Evolutionary conservation across 192 early-diverging fungal species (phyloP), one percentile per base, ranked within the genome.

Genomic region (Coemansia reversa): DNA sequence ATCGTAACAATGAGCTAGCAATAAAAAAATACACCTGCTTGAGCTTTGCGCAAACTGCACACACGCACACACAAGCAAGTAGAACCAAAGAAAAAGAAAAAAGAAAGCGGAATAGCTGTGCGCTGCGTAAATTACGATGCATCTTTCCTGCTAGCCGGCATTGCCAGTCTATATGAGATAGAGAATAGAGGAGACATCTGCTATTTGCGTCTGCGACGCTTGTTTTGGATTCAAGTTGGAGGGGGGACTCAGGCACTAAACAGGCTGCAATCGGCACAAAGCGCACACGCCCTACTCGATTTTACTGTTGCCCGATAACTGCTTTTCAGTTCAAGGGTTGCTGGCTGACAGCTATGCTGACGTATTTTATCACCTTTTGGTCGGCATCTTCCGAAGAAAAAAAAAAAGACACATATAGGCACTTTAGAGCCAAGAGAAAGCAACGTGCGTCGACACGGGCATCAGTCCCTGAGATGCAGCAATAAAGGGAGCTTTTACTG

Each of bases 301-400:
- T 19, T 22, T 62, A 62, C 60, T 62, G 60, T 25, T 12, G n/a
- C 24, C 47, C 20, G 29, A 29, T 61, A 61, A 51, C 59, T 50
- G 58, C 45, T 48, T 48, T 61, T 48, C 25, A 48, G 58, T 29
- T 16, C 59, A 50, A 48, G 42, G 33, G 23, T 47, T 47, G 58
- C 59, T 30, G 19, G 59, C 48, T 18, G 49, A 50, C 48, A 22
- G n/a, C 47, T 27, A 11, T 19, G 59, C 59, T 25, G 59, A 61
- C 59, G 59, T 61, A 19, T 61, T 59, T 45, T 18, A 24, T 9
- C 50, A 19, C 23, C 18, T 24, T 24, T 51, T 58, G 30, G 23
- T 45, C 16, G 19, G 32, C 42, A 19, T 23, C 19, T 11, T 6
- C 20, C 53, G 11, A 5, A 23, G 22, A 39, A 22, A 18, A 5